Conservation (phyloP, 148 eudicot species). For the Arctostaphylos glauca region DNA sequence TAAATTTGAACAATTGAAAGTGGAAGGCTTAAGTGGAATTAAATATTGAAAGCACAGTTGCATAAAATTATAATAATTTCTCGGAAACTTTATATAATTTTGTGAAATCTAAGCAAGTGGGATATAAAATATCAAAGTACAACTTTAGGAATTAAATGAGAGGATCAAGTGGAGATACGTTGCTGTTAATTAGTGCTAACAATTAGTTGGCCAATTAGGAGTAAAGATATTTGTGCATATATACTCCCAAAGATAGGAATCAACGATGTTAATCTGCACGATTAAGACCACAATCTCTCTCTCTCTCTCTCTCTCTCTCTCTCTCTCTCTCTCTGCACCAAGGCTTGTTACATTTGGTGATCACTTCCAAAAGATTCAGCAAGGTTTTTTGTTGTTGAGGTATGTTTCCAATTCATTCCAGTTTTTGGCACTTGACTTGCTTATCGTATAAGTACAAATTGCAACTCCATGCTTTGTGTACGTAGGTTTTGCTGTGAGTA, state of each 20-base stretch:
- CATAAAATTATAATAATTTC: background rate
- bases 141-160: constrained; percentile 15
- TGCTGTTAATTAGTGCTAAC: constrained; percentile 5
- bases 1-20: no score
- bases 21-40: no score
- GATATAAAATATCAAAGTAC: background rate
- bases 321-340: background rate
- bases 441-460: background rate
- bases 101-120: background rate
- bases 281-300: background rate
- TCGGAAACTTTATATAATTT: background rate
- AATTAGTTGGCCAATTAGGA: background rate
- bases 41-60: no score
- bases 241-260: background rate
- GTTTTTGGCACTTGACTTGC: background rate
- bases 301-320: constrained; percentile 19
- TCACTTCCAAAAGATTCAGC: constrained; percentile 1
- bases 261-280: background rate
- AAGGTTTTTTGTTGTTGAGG: background rate
- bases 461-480: background rate
- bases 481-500: background rate
- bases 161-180: constrained; percentile 21
- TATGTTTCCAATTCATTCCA: constrained; percentile 1
- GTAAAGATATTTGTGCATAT: background rate
- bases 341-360: background rate